These are phyloP conservation scores for Myxozyma sirexii DNA, from an alignment of 805 yeast genomes.

Conservation along the genomic window DNA sequence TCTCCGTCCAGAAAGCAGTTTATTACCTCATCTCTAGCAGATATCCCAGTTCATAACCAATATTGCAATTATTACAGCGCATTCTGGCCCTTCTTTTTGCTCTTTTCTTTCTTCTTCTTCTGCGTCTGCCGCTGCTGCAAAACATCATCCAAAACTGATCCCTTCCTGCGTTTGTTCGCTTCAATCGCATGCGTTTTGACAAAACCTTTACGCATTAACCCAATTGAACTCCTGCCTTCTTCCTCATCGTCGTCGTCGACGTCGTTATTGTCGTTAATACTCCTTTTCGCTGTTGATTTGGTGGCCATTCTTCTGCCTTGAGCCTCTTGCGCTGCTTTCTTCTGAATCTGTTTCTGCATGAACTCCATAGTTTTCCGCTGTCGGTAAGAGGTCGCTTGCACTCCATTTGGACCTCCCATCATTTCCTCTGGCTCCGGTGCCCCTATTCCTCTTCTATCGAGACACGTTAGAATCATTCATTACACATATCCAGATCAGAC, in stretches of 20 bases:
- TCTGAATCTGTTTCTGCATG: constrained; percentile 27
- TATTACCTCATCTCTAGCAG: too few species aligned
- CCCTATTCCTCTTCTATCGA: constrained; percentile 21
- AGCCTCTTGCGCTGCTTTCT: constrained; percentile 6
- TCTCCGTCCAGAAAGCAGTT: too few species aligned
- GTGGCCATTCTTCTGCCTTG: background rate
- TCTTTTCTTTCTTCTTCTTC: constrained; percentile 8
- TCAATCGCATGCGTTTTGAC: background rate
- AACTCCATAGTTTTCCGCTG: constrained; percentile 30
- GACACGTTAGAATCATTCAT: background rate
- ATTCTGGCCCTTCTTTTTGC: background rate
- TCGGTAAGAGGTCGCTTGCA: constrained; percentile 16
- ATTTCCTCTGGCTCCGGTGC: constrained; percentile 12
- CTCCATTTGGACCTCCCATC: background rate
- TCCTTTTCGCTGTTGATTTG: background rate
- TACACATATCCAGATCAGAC: background rate
- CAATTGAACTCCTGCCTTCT: constrained; percentile 20
- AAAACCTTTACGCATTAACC: background rate
- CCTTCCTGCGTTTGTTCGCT: background rate
- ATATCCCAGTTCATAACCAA: too few species aligned
- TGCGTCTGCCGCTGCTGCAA: constrained; percentile 3
- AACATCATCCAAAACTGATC: constrained; percentile 19
- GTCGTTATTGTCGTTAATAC: background rate
- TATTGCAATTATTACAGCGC: too few species aligned
- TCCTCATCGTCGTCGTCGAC: constrained; percentile 20